Percentiles rank a stretch among this genome's conserved stretches.
Conservation (phyloP, 2,329 filamentous ascomycete genomes). For the Arthrobotrys musiformis region DNA sequence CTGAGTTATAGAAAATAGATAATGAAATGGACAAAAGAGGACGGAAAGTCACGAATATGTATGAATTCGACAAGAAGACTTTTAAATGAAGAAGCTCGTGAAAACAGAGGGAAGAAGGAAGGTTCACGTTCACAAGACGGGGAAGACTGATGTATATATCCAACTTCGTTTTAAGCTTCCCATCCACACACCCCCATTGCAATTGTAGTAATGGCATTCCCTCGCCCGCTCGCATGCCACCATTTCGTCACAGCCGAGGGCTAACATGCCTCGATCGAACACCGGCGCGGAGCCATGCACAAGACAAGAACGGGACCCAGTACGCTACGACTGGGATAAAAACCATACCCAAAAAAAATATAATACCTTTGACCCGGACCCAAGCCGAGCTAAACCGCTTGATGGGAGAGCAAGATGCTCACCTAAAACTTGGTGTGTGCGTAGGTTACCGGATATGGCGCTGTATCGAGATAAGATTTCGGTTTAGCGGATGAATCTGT, state of each 20-base stretch:
- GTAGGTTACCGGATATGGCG: conserved; percentile 44
- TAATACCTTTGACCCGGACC: conserved; percentile 41
- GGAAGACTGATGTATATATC: conserved; percentile 47
- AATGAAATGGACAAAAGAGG: not conserved
- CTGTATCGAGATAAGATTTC: conserved; percentile 54
- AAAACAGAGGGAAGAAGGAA: conserved; percentile 43
- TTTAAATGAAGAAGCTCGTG: conserved; percentile 36
- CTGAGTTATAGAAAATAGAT: not conserved
- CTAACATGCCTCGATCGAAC: conserved; percentile 22
- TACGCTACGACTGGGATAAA: not conserved
- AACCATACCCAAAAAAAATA: not conserved
- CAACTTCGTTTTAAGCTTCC: conserved; percentile 29
- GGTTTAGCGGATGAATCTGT: conserved; percentile 52
- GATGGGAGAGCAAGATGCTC: conserved; percentile 20
- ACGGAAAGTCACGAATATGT: conserved; percentile 18
- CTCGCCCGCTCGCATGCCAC: conserved; percentile 24
- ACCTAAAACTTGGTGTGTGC: conserved; percentile 26
- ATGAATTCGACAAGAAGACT: not conserved
- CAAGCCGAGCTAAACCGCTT: conserved; percentile 51
- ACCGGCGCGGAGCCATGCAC: conserved; percentile 36
- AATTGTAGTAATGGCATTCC: too few species aligned
- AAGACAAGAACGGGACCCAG: conserved; percentile 2
- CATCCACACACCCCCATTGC: not conserved
- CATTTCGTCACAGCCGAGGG: conserved; percentile 46
- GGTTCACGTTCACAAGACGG: conserved; percentile 27